Evolutionary conservation across 2,329 filamentous ascomycete species (phyloP).

Genomic region (Phyllachora maydis): DNA sequence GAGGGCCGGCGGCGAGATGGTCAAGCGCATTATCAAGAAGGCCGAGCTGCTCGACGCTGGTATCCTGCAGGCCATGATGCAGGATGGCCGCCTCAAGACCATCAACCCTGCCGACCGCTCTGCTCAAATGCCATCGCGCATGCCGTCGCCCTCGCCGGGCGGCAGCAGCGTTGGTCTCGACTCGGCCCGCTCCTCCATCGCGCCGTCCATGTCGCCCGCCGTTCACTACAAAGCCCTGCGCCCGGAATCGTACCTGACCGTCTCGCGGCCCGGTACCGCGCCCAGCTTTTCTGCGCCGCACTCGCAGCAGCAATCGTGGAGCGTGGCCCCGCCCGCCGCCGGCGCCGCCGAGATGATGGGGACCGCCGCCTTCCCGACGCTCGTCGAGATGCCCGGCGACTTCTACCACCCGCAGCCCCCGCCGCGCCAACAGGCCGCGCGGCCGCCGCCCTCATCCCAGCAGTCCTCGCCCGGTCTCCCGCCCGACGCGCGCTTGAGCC

Average conservation of each 20-base stretch:
- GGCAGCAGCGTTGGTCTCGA: constrained; percentile 8
- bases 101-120: constrained; percentile 26
- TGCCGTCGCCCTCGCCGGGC: constrained; percentile 6
- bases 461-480: constrained; percentile 8
- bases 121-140: constrained; percentile 7
- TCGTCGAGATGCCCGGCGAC: constrained; percentile 25
- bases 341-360: constrained; percentile 6
- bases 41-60: constrained; percentile 48
- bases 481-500: constrained; percentile 4
- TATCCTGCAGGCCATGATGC: constrained; percentile 35
- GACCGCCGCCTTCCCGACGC: constrained; percentile 5
- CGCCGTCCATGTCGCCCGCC: constrained; percentile 11
- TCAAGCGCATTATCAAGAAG: constrained; percentile 48
- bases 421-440: constrained; percentile 11
- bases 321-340: constrained; percentile 7
- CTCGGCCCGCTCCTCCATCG: constrained; percentile 8
- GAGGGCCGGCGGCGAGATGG: constrained; percentile 45
- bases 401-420: constrained; percentile 17
- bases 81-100: constrained; percentile 9
- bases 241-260: constrained; percentile 13
- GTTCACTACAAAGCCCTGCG: constrained; percentile 19
- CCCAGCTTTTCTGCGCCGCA: constrained; percentile 4
- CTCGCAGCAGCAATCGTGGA: too few relatives aligned
- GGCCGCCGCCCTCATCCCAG: constrained; percentile 10
- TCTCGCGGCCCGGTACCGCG: constrained; percentile 8